Evolutionary conservation across 805 yeast species (phyloP).

Genomic region (Hanseniaspora guilliermondii): DNA sequence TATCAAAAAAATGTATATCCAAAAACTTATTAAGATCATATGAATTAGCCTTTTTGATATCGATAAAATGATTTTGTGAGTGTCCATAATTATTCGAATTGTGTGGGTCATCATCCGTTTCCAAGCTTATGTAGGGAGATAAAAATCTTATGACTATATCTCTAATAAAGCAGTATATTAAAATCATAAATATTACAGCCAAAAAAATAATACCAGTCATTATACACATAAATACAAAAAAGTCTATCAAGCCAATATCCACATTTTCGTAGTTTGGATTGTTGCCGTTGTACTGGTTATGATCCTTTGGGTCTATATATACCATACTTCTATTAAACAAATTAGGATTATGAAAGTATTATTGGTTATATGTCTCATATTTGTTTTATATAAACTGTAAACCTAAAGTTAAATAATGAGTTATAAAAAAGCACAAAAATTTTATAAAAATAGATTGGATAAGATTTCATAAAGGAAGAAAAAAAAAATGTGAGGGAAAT

Average conservation of each 20-base stretch:
- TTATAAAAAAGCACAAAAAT: too few relatives aligned
- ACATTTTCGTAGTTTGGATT: background rate
- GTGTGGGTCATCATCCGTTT: background rate
- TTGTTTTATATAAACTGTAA: background rate
- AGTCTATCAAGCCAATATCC: constrained; percentile 3
- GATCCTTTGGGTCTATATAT: background rate
- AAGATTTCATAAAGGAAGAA: too few relatives aligned
- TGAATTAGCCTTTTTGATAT: constrained; percentile 17
- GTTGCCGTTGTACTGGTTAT: background rate
- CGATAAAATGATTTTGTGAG: constrained; percentile 6
- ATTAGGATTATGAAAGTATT: background rate
- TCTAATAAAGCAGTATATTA: constrained; percentile 15
- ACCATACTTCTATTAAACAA: background rate
- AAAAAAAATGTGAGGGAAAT: too few relatives aligned
- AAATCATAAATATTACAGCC: constrained; percentile 14
- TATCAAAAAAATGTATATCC: constrained; percentile 38
- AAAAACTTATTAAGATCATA: constrained; percentile 40
- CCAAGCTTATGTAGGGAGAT: constrained; percentile 13
- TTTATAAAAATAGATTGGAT: too few relatives aligned
- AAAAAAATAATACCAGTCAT: constrained; percentile 15
- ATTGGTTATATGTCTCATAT: too few relatives aligned
- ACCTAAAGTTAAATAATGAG: too few relatives aligned
- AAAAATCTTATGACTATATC: constrained; percentile 15
- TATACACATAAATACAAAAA: constrained; percentile 3
- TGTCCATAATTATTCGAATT: constrained; percentile 4